These are phyloP conservation scores for Phytophthora rubi DNA, from an alignment of 352 stramenopile genomes.

Conservation along the genomic window DNA sequence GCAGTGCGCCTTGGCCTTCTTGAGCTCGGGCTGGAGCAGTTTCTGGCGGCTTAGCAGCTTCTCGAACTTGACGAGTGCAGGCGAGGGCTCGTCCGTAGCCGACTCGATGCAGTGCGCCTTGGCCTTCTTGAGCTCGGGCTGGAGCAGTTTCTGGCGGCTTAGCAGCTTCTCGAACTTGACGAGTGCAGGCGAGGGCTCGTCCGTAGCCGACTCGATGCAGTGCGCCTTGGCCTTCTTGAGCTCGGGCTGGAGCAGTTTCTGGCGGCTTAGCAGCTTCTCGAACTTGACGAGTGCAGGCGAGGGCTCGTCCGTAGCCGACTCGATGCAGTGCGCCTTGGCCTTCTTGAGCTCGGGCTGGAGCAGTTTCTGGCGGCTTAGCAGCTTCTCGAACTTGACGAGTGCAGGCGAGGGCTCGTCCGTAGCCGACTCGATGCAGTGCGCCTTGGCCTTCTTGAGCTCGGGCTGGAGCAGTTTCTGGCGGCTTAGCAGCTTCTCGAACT, in stretches of 20 bases:
- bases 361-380: too few species aligned
- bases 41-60: constrained; percentile 69
- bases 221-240: constrained; percentile 53
- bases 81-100: constrained; percentile 44
- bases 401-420: too few species aligned
- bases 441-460: constrained; percentile 55
- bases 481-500: constrained; percentile 76
- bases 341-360: too few species aligned
- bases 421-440: too few species aligned
- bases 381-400: too few species aligned
- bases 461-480: constrained; percentile 66
- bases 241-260: constrained; percentile 61
- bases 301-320: constrained; percentile 38
- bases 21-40: constrained; percentile 63
- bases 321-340: too few species aligned
- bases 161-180: too few species aligned
- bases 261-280: constrained; percentile 70
- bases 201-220: too few species aligned
- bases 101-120: background rate
- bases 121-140: too few species aligned
- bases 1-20: constrained; percentile 38
- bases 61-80: constrained; percentile 67
- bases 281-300: constrained; percentile 61
- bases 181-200: too few species aligned
- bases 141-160: too few species aligned